phyloP scores from a whole-genome alignment of 2,329 filamentous ascomycete genomes.

The Fusarium longipes region DNA sequence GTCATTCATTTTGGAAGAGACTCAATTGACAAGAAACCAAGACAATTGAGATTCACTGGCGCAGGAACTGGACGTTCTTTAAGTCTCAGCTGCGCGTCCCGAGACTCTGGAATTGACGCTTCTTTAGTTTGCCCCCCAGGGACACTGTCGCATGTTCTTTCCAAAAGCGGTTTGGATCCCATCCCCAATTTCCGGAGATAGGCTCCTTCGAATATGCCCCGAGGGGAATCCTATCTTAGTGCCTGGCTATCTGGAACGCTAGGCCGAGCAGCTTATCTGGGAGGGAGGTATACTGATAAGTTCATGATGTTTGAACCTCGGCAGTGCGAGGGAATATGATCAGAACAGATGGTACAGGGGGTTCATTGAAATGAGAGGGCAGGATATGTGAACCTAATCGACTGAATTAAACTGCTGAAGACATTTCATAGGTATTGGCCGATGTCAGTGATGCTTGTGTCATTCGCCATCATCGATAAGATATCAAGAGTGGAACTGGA shows the following conservation, averaged over 20 bases:
- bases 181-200: conserved; percentile 21
- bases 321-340: neutral
- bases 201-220: conserved; percentile 19
- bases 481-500: conserved; percentile 1
- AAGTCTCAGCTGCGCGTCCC: neutral
- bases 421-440: too few species aligned
- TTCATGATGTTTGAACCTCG: neutral
- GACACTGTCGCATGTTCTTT: conserved; percentile 34
- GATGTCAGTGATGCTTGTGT: neutral
- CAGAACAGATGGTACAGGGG: too few species aligned
- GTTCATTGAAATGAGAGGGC: too few species aligned
- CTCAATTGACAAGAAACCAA: neutral
- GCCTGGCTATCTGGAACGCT: neutral
- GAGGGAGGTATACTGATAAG: conserved; percentile 5
- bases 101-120: conserved; percentile 7
- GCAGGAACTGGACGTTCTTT: neutral
- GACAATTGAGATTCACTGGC: neutral
- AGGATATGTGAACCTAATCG: too few species aligned
- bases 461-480: neutral
- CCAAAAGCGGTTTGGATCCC: conserved; percentile 30
- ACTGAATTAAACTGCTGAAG: too few species aligned
- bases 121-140: conserved; percentile 6
- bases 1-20: conserved; percentile 8
- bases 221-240: neutral
- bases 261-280: conserved; percentile 10